These are phyloP conservation scores for Calonectria fujianensis DNA, from an alignment of 2,329 filamentous ascomycete genomes.

Conservation along the genomic window DNA sequence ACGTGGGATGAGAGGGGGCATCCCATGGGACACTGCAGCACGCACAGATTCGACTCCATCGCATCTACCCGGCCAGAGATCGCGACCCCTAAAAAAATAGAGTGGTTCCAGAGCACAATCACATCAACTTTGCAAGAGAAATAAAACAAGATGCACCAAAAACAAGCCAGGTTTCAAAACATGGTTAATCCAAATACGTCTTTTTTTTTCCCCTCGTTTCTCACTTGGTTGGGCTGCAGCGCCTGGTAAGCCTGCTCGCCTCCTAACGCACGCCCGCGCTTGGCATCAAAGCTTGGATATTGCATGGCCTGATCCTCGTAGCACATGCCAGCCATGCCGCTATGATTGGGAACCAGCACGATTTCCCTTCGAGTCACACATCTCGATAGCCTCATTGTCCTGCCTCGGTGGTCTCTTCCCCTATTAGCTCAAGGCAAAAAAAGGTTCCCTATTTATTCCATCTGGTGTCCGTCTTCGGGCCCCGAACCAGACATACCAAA, in stretches of 20 bases:
- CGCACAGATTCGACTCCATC: conserved; percentile 34
- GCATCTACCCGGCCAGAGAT: conserved; percentile 40
- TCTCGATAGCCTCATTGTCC: conserved; percentile 33
- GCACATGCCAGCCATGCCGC: conserved; percentile 49
- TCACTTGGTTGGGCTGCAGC: conserved; percentile 35
- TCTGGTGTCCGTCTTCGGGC: conserved; percentile 3
- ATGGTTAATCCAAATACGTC: neutral
- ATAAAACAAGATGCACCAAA: neutral
- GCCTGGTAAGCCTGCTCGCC: conserved; percentile 41
- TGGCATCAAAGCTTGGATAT: conserved; percentile 51
- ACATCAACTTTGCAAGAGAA: neutral
- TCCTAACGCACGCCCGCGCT: conserved; percentile 47
- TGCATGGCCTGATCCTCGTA: conserved; percentile 53
- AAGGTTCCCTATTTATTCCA: conserved; percentile 32
- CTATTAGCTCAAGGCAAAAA: neutral
- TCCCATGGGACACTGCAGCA: conserved; percentile 30
- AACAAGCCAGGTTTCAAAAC: neutral
- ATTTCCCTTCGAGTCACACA: conserved; percentile 9
- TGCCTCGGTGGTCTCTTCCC: conserved; percentile 10
- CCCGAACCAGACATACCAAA: conserved; percentile 27
- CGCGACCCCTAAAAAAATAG: conserved; percentile 8
- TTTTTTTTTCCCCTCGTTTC: conserved; percentile 8
- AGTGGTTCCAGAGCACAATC: conserved; percentile 12
- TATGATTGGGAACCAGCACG: conserved; percentile 41
- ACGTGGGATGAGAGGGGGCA: conserved; percentile 12